These are phyloP conservation scores for Gardenia jasminoides DNA, from an alignment of 257 asterid species.

Conservation along the genomic window DNA sequence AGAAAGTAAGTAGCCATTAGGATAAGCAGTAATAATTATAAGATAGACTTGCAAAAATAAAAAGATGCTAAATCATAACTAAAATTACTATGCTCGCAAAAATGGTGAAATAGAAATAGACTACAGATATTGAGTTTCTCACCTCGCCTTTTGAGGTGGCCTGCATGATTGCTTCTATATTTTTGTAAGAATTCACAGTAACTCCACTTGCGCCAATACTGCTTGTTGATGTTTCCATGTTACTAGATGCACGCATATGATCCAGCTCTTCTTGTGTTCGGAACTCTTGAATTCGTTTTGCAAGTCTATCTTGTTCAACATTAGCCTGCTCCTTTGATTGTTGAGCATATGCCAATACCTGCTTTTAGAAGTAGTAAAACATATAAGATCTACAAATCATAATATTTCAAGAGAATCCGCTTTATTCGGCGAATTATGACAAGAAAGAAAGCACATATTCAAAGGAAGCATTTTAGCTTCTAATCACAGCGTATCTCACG, in stretches of 20 bases:
- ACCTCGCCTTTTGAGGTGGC: slow-evolving; percentile 90
- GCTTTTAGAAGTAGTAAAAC: slow-evolving; percentile 23
- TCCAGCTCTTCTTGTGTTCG: slow-evolving; percentile 83
- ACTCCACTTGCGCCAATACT: slow-evolving; percentile 55
- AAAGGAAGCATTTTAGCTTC: background rate
- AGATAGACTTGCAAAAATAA: background rate
- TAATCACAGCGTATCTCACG: background rate
- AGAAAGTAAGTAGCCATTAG: slow-evolving; percentile 21
- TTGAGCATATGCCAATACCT: slow-evolving; percentile 96
- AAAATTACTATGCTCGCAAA: slow-evolving; percentile 12
- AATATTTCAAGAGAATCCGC: background rate
- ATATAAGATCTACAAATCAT: background rate
- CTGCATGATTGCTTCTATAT: slow-evolving; percentile 64
- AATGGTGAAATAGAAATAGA: slow-evolving; percentile 8
- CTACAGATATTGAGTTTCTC: slow-evolving; percentile 24
- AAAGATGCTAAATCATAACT: background rate
- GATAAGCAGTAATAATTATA: background rate
- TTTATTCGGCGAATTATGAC: background rate
- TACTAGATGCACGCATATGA: slow-evolving; percentile 62
- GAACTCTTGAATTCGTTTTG: slow-evolving; percentile 93
- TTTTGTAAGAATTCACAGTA: slow-evolving; percentile 66
- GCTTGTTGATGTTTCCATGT: slow-evolving; percentile 58
- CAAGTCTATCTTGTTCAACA: slow-evolving; percentile 92
- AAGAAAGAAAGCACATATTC: background rate
- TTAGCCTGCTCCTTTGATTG: slow-evolving; percentile 93